Evolutionary conservation across 73 alveolate species (phyloP), one percentile per base, ranked within the genome.

Genomic region (Urostyla sp.): DNA sequence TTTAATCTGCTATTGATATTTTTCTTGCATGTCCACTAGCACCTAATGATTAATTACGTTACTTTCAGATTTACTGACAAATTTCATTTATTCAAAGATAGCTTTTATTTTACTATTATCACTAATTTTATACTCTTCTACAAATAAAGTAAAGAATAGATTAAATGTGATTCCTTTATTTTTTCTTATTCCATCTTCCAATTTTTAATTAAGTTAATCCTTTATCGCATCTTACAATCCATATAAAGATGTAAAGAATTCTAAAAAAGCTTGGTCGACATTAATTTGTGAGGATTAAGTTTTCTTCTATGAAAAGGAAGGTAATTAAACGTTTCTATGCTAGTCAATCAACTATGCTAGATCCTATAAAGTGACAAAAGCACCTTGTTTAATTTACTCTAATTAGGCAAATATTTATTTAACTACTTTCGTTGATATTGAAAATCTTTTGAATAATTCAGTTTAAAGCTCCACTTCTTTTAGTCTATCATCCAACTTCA

Each of bases 51-150:
- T 3, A 37, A 15, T 24, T 63, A 37, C 6, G 44, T 63, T 13
- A 46, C 40, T 34, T 37, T 63, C 15, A 48, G 58, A 5, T 18
- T 34, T 34, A 3, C 79, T 60, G 7, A 63, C 2, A 11, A 27
- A 38, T 10, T 45, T 50, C 2, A 63, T 26, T 26, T 21, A 8
- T 43, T 40, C 60, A 40, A 38, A 63, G 6, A 63, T 24, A n/a
- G 79, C 79, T 23, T 63, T 63, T 13, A 57, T 38, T 32, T 63
- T 60, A 43, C 61, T 23, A n/a, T 43, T 63, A 18, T 63, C 79
- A 10, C 37, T 36, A 43, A 63, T 18, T 38, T 36, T 1, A 63
- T 38, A 40, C 40, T 63, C 61, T 13, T 18, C 1, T 18, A 20
- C 40, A 43, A 63, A 63, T 7, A 63, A 5, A 18, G 37, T 49